A percentile compares a stretch with the other conserved stretches of the same genome.
Evolutionary conservation across 352 stramenopile genomes (phyloP).

Genomic region (Globisporangium iwayamae): DNA sequence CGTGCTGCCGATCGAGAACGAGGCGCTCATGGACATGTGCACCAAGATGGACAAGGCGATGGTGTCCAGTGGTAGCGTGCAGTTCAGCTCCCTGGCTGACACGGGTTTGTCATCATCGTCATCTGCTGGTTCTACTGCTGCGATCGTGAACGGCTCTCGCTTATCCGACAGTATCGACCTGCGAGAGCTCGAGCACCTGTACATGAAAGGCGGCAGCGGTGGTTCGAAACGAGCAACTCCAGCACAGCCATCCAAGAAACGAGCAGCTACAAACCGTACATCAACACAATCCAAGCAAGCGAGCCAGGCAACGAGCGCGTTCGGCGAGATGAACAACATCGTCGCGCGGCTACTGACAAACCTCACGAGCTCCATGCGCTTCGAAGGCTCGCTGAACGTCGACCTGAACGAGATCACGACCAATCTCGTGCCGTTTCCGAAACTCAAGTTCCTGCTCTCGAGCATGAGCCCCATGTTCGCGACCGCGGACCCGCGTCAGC

Average conservation of each 20-base stretch:
- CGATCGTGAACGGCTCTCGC: slow-evolving; percentile 32
- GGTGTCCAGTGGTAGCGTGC: not conserved
- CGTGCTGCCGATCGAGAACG: slow-evolving; percentile 90
- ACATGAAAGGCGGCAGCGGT: slow-evolving; percentile 15
- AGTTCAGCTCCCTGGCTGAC: slow-evolving; percentile 19
- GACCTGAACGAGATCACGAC: slow-evolving; percentile 99
- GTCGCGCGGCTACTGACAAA: slow-evolving; percentile 97
- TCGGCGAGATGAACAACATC: slow-evolving; percentile 98
- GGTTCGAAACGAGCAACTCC: not conserved
- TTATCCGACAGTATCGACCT: slow-evolving; percentile 48
- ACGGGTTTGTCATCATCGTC: not conserved
- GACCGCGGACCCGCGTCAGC: slow-evolving; percentile 41
- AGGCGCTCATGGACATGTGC: slow-evolving; percentile 76
- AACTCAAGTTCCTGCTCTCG: slow-evolving; percentile 97
- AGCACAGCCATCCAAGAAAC: slow-evolving; percentile 17
- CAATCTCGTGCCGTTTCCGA: slow-evolving; percentile 98
- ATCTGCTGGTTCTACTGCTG: not conserved
- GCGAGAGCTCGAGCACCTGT: slow-evolving; percentile 43
- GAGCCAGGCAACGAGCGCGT: slow-evolving; percentile 58
- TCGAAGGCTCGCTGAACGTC: slow-evolving; percentile 98
- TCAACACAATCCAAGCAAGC: slow-evolving; percentile 11
- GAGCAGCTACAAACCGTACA: not conserved
- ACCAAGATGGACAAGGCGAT: slow-evolving; percentile 33
- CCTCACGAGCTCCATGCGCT: slow-evolving; percentile 98
- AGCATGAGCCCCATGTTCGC: slow-evolving; percentile 67